Conservation (phyloP, 371 early-diverging fungal species). For the Lichtheimia ramosa region DNA sequence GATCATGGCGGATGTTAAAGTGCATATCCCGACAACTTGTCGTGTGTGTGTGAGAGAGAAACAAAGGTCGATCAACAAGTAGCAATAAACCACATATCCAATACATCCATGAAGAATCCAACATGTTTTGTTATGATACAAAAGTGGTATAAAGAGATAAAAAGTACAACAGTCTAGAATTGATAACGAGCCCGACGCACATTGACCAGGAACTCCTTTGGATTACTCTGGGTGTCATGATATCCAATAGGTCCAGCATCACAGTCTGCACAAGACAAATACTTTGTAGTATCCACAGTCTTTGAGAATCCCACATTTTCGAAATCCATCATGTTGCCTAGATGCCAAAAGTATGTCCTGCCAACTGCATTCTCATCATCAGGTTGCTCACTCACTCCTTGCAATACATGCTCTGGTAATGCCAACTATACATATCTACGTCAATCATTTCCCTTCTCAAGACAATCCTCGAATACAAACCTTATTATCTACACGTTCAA, state of each 20-base stretch:
- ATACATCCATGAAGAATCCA: too few species aligned
- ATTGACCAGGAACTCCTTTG: constrained; percentile 56
- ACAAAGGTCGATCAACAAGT: too few species aligned
- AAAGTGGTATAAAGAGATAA: too few species aligned
- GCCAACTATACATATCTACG: constrained; percentile 16
- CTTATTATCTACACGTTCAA: constrained; percentile 41
- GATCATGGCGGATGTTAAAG: too few species aligned
- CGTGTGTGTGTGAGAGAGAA: too few species aligned
- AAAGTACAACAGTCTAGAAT: constrained; percentile 4
- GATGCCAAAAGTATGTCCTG: constrained; percentile 53
- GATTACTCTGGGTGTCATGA: constrained; percentile 39
- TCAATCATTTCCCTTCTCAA: neutral
- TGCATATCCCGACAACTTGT: too few species aligned
- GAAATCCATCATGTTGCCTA: constrained; percentile 23
- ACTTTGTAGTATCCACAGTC: constrained; percentile 56
- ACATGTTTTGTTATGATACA: too few species aligned
- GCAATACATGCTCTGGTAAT: constrained; percentile 25
- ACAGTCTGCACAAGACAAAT: constrained; percentile 81
- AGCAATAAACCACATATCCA: too few species aligned
- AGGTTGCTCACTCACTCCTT: constrained; percentile 10
- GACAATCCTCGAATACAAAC: constrained; percentile 7
- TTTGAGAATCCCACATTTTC: constrained; percentile 63
- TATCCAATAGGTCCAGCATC: constrained; percentile 80
- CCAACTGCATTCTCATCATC: constrained; percentile 5
- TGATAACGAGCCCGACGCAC: constrained; percentile 53